Evolutionary conservation across 768 basidiomycete species (phyloP).

Genomic region (Gloeophyllum trabeum): DNA sequence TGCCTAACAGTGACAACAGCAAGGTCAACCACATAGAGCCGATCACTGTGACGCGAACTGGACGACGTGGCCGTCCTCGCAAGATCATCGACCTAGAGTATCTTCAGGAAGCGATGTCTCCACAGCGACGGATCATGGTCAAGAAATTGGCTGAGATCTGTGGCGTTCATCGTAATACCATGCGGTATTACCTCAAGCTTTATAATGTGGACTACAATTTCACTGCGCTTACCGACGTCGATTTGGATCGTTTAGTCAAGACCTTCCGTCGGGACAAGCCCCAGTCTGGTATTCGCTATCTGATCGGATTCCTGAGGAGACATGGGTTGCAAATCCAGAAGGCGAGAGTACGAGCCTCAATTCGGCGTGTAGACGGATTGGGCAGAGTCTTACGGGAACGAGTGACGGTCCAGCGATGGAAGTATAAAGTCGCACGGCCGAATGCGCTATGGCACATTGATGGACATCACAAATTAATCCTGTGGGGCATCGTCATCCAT

Average conservation of each 20-base stretch:
- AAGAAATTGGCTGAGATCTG: background rate
- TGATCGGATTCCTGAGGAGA: constrained; percentile 17
- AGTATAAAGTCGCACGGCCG: constrained; percentile 8
- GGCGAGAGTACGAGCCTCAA: constrained; percentile 7
- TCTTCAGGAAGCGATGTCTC: background rate
- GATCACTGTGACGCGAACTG: background rate
- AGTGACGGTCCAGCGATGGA: constrained; percentile 4
- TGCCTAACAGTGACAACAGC: too few species aligned
- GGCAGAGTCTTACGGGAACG: background rate
- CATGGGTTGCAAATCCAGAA: constrained; percentile 15
- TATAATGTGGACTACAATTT: background rate
- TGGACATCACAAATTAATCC: constrained; percentile 14
- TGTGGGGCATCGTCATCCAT: constrained; percentile 10
- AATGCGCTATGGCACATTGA: constrained; percentile 14
- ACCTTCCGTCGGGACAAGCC: constrained; percentile 10
- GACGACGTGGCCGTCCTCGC: background rate
- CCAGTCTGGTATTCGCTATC: constrained; percentile 16
- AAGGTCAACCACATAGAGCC: too few species aligned
- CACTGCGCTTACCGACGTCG: background rate
- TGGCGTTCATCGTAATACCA: constrained; percentile 2
- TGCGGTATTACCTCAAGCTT: background rate
- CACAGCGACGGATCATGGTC: background rate
- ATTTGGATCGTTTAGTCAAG: constrained; percentile 5
- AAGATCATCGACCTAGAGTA: background rate
- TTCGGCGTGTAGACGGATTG: background rate